phyloP scores from a whole-genome alignment of 2,329 filamentous ascomycete species.

The Cladorrhinum sp. region DNA sequence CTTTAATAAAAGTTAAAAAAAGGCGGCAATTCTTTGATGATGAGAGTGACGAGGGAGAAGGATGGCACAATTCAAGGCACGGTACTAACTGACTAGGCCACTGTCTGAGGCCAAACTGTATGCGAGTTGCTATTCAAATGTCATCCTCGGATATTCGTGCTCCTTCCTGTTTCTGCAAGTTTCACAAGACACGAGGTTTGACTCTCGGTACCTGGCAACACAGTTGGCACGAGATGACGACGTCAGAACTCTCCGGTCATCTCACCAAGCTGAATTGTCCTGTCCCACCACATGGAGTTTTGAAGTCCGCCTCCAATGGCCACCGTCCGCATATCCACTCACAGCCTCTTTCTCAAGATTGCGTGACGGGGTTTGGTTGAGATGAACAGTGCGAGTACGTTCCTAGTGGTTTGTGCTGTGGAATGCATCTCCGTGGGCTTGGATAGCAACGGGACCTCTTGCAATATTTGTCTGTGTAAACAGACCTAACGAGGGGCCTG shows the following conservation, averaged over 20 bases:
- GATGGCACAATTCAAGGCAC: neutral
- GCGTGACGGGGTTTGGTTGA: conserved; percentile 12
- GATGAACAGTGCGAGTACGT: neutral
- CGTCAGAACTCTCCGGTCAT: neutral
- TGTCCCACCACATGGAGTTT: neutral
- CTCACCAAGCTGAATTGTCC: neutral
- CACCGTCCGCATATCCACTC: neutral
- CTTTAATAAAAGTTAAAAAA: neutral
- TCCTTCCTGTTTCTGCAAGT: neutral
- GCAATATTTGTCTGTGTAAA: neutral
- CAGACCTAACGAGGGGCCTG: no score
- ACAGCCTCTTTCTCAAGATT: conserved; percentile 12
- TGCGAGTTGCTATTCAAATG: conserved; percentile 10
- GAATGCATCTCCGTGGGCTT: neutral
- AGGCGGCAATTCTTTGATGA: neutral
- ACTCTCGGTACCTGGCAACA: neutral
- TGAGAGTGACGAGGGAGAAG: neutral
- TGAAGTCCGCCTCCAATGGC: neutral
- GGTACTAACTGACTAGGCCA: neutral
- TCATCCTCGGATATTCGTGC: conserved; percentile 2
- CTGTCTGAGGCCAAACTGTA: neutral
- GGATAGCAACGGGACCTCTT: neutral
- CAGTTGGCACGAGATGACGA: neutral
- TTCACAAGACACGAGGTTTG: neutral
- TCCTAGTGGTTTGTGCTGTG: conserved; percentile 1